phyloP scores from a whole-genome alignment of 176 grass and related monocot genomes.

The Eremochloa ophiuroides region DNA sequence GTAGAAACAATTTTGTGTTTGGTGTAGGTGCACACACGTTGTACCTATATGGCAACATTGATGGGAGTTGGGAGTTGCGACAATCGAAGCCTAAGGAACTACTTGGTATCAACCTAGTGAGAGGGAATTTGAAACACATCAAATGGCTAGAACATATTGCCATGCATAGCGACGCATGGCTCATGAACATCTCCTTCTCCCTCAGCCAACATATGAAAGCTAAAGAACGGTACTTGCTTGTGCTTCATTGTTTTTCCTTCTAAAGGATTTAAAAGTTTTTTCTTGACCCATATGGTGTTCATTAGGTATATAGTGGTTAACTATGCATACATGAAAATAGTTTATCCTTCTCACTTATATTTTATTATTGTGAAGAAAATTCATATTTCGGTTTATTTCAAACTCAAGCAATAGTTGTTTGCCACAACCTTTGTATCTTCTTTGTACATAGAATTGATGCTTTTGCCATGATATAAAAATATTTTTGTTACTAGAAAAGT shows the following conservation, averaged over 20 bases:
- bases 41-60: not conserved
- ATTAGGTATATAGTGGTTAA: not conserved
- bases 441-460: not conserved
- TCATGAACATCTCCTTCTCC: not conserved
- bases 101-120: not conserved
- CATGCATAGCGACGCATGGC: not conserved
- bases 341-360: no score
- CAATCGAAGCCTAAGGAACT: not conserved
- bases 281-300: not conserved
- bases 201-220: not conserved
- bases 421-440: not conserved
- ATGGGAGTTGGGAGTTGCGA: not conserved
- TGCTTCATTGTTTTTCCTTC: not conserved
- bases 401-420: not conserved
- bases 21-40: not conserved
- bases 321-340: not conserved
- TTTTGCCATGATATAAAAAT: no score
- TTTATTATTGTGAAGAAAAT: not conserved
- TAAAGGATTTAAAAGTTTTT: not conserved
- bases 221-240: not conserved
- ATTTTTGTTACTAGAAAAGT: no score
- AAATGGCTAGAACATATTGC: not conserved
- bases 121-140: not conserved
- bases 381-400: not conserved
- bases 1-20: not conserved